Conservation (phyloP, 306 rosid species). For the Purshia tridentata region DNA sequence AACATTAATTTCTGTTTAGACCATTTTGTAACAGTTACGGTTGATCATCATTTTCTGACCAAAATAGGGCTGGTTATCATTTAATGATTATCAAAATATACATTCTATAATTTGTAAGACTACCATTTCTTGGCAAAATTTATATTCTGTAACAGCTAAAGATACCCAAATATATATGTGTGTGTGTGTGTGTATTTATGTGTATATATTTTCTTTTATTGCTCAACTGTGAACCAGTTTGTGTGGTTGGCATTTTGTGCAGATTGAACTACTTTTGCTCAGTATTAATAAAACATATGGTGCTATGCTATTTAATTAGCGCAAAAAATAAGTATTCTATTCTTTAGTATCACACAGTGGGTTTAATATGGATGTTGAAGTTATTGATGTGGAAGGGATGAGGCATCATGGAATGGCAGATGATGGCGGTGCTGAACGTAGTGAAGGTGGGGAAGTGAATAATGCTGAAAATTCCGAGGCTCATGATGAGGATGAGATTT, state of each 20-base stretch:
- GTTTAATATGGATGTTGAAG: constrained; percentile 71
- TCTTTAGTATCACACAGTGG: constrained; percentile 21
- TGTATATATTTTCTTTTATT: background rate
- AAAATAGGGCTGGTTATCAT: too few species aligned
- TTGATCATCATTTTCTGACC: too few species aligned
- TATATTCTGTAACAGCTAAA: too few species aligned
- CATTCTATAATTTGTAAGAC: too few species aligned
- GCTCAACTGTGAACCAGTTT: constrained; percentile 16
- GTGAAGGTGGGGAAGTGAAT: constrained; percentile 46
- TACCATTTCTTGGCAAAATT: too few species aligned
- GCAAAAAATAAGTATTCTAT: constrained; percentile 22
- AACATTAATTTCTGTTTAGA: too few species aligned
- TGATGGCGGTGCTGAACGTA: constrained; percentile 44
- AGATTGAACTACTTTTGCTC: constrained; percentile 18
- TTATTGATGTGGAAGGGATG: constrained; percentile 55
- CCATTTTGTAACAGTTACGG: too few species aligned
- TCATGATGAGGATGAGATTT: constrained; percentile 38
- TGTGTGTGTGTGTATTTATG: too few species aligned
- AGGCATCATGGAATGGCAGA: constrained; percentile 48
- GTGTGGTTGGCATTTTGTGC: constrained; percentile 10
- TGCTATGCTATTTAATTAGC: constrained; percentile 22
- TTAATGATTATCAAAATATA: too few species aligned
- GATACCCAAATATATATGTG: too few species aligned
- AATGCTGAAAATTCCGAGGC: constrained; percentile 39
- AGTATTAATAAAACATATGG: constrained; percentile 29